These are phyloP conservation scores for Plectosphaerella plurivora DNA, from an alignment of 2,329 filamentous ascomycete species.

Conservation along the genomic window DNA sequence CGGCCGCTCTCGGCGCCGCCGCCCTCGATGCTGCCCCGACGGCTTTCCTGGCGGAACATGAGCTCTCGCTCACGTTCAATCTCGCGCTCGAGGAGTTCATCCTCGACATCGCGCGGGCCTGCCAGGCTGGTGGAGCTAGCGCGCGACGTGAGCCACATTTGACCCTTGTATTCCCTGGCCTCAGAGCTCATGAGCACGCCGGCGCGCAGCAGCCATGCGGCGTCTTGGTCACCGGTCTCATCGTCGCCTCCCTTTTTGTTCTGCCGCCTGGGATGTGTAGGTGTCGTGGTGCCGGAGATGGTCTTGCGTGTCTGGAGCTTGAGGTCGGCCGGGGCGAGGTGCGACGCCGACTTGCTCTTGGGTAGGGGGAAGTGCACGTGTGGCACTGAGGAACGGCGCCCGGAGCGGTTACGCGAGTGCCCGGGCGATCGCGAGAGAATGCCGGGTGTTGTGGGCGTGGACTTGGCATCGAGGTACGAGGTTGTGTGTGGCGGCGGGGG, in stretches of 20 bases:
- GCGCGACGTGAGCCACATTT: constrained; percentile 63
- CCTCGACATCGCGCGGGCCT: constrained; percentile 45
- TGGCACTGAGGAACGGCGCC: constrained; percentile 35
- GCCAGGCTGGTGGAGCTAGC: constrained; percentile 60
- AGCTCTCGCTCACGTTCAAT: constrained; percentile 45
- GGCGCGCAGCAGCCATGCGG: constrained; percentile 62
- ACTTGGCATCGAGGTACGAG: constrained; percentile 59
- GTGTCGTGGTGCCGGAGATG: constrained; percentile 26
- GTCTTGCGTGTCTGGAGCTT: constrained; percentile 11
- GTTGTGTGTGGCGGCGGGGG: constrained; percentile 29
- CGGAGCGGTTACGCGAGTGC: constrained; percentile 40
- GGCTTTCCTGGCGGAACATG: constrained; percentile 42
- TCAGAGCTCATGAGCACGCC: constrained; percentile 59
- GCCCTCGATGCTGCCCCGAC: constrained; percentile 38
- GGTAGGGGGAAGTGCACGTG: constrained; percentile 28
- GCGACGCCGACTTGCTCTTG: constrained; percentile 61
- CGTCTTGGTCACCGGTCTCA: constrained; percentile 37
- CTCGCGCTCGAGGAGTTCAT: constrained; percentile 48
- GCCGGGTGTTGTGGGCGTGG: constrained; percentile 60
- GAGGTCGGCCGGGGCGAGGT: constrained; percentile 32
- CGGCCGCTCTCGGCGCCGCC: constrained; percentile 20
- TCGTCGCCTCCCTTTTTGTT: constrained; percentile 7
- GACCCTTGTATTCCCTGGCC: constrained; percentile 63
- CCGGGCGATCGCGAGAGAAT: constrained; percentile 56
- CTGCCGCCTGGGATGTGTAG: constrained; percentile 12